A percentile compares a stretch with the other conserved stretches of the same genome.
Evolutionary conservation across 140 eudicot genomes (phyloP).

Genomic region (Oenanthe javanica): DNA sequence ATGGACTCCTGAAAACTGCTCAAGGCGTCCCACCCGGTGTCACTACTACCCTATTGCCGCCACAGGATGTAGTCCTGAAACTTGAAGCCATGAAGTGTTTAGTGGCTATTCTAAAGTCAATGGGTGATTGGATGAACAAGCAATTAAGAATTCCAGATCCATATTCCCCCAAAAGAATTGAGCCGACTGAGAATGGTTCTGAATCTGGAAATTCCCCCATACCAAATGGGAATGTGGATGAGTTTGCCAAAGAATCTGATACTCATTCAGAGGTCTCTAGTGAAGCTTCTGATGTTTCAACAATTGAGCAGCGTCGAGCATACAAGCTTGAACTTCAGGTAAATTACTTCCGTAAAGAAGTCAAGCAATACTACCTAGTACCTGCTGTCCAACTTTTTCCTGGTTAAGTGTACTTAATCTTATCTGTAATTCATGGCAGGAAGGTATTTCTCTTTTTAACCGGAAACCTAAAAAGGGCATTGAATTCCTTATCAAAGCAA

Average conservation of each 20-base stretch:
- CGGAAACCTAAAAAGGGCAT: slow-evolving; percentile 85
- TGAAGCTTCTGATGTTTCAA: slow-evolving; percentile 78
- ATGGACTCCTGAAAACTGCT: slow-evolving; percentile 97
- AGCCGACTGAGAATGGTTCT: slow-evolving; percentile 38
- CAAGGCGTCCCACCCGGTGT: slow-evolving; percentile 97
- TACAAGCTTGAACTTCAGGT: slow-evolving; percentile 99
- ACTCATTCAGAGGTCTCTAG: slow-evolving; percentile 67
- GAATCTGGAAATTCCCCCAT: slow-evolving; percentile 42
- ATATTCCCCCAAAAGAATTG: slow-evolving; percentile 48
- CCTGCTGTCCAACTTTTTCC: slow-evolving; percentile 14
- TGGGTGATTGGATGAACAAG: slow-evolving; percentile 99
- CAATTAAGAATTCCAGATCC: slow-evolving; percentile 87
- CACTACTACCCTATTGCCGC: slow-evolving; percentile 74
- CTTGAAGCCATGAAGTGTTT: slow-evolving; percentile 92
- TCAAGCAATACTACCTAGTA: slow-evolving; percentile 2
- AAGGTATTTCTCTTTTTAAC: slow-evolving; percentile 94
- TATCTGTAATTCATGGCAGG: slow-evolving; percentile 61
- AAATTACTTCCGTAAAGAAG: slow-evolving; percentile 14
- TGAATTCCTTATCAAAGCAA: slow-evolving; percentile 82
- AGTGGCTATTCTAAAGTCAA: slow-evolving; percentile 73
- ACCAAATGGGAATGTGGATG: slow-evolving; percentile 63
- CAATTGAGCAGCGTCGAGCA: slow-evolving; percentile 89
- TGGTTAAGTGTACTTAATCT: slow-evolving; percentile 18
- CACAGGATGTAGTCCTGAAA: slow-evolving; percentile 77
- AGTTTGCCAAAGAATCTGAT: slow-evolving; percentile 59